Base-by-base conservation (phyloP, 2,329 filamentous ascomycete genomes). In the Aspergillus sp. region DNA sequence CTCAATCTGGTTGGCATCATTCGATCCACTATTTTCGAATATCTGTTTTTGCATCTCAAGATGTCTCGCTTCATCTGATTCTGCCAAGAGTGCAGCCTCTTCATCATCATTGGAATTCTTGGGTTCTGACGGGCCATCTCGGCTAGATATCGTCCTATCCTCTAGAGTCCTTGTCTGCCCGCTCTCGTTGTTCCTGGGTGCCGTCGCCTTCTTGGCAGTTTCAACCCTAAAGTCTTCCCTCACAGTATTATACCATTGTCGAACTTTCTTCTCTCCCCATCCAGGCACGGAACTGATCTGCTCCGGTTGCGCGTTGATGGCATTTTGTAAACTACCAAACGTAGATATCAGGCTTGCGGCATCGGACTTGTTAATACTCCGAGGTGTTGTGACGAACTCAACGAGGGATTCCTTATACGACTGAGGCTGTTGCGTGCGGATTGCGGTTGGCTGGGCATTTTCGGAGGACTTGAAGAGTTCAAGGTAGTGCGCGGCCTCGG, bases 401-500 rank as follows among this genome's bases (percentile, higher is more conserved):
- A 93, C 84, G 46, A 98, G 76, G 46, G 85, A 86, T 57, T 96
- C 90, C 5, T 86, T 81, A 59, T 96, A 97, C 42, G 82, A 83
- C 13, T 84, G 85, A 2, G 87, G 82, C 66, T 95, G 90, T 54
- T 89, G 85, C 8, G 90, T 89, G 46, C 85, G 84, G 65, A 98
- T 97, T 29, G 86, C 86, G 0, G 82, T 82, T 4, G 81, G 78
- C 27, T 90, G 86, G 30, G 90, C 88, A 62, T 95, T 83, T 68
- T 98, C 93, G 58, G 90, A 95, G 1, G 85, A 88, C 67, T 98
- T 98, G 76, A 91, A 97, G 7, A 95, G 74, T 63, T 97, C 93
- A 26, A 98, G 76, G 61, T 98, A 98, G 57, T 91, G 83, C 0
- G 88, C 93, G 2, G 90, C 91, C 71, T 98, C 93, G 46, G 88